Conservation (phyloP, 129 eudicot species). For the Cynara cardunculus region DNA sequence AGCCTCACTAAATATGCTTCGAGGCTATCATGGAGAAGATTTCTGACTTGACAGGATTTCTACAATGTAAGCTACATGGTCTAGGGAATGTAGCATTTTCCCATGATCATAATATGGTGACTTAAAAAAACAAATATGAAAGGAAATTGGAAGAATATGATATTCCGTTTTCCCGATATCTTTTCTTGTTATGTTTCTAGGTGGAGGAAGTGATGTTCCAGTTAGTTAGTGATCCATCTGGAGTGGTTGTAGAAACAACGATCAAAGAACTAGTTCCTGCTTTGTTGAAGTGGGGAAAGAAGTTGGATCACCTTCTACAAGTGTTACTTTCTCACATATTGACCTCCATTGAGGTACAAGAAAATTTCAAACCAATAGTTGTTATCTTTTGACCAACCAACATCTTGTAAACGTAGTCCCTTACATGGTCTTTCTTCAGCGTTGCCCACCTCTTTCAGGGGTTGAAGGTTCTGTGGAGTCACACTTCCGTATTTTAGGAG, state of each 20-base stretch:
- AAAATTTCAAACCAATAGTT: background rate
- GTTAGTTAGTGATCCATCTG: conserved; percentile 92
- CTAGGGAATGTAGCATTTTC: conserved; percentile 79
- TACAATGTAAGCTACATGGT: conserved; percentile 97
- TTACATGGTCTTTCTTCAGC: conserved; percentile 53
- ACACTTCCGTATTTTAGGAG: conserved; percentile 82
- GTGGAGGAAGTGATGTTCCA: conserved; percentile 99
- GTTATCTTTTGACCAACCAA: background rate
- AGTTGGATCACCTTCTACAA: conserved; percentile 70
- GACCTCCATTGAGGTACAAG: conserved; percentile 77
- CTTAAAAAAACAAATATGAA: conserved; percentile 28
- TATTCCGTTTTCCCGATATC: conserved; percentile 34
- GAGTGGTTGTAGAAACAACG: conserved; percentile 87
- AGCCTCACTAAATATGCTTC: conserved; percentile 98
- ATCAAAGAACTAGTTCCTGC: conserved; percentile 82
- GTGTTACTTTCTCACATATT: conserved; percentile 70
- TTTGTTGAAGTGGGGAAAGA: conserved; percentile 79
- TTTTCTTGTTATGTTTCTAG: conserved; percentile 45
- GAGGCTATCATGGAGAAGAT: conserved; percentile 97
- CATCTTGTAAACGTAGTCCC: conserved; percentile 18
- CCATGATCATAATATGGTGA: conserved; percentile 65
- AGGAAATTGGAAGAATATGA: conserved; percentile 2
- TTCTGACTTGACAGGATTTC: conserved; percentile 90
- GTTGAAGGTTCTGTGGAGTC: conserved; percentile 93
- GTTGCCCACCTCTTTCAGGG: conserved; percentile 94